Percentiles rank a stretch among this genome's conserved stretches.
Conservation (phyloP, 2,329 filamentous ascomycete species). For the Colletotrichum tropicale region DNA sequence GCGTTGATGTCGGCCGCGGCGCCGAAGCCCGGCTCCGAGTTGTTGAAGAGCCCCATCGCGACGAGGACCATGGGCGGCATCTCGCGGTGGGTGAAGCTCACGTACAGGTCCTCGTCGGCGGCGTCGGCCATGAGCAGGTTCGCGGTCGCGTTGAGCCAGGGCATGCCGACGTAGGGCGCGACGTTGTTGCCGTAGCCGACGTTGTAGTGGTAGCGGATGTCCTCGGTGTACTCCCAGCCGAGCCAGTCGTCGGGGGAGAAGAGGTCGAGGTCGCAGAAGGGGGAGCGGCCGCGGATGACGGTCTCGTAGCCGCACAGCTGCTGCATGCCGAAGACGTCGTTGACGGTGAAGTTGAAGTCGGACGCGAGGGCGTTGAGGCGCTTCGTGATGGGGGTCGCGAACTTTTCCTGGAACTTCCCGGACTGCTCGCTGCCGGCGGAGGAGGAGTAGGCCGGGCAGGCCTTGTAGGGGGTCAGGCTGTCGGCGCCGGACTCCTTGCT, state of each 20-base stretch:
- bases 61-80: constrained; percentile 70
- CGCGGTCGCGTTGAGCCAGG: constrained; percentile 69
- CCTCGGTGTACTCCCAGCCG: constrained; percentile 69
- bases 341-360: constrained; percentile 65
- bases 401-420: constrained; percentile 53
- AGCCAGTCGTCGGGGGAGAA: constrained; percentile 69
- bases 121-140: constrained; percentile 46
- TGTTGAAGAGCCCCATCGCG: constrained; percentile 73
- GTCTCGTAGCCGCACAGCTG: constrained; percentile 70
- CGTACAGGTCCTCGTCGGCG: constrained; percentile 61
- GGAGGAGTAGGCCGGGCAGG: constrained; percentile 66
- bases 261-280: constrained; percentile 63
- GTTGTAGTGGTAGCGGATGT: constrained; percentile 70
- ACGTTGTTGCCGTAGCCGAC: constrained; percentile 66
- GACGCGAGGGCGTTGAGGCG: constrained; percentile 58
- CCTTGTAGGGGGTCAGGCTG: constrained; percentile 66
- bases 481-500: constrained; percentile 62
- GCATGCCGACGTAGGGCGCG: constrained; percentile 64
- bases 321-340: constrained; percentile 70
- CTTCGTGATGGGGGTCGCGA: constrained; percentile 64
- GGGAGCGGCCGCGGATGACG: constrained; percentile 65
- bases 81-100: constrained; percentile 74
- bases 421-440: constrained; percentile 62
- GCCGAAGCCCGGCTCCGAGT: constrained; percentile 56
- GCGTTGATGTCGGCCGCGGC: constrained; percentile 55